Evolutionary conservation across 2,329 filamentous ascomycete genomes (phyloP).

Genomic region (Stenocarpella maydis): DNA sequence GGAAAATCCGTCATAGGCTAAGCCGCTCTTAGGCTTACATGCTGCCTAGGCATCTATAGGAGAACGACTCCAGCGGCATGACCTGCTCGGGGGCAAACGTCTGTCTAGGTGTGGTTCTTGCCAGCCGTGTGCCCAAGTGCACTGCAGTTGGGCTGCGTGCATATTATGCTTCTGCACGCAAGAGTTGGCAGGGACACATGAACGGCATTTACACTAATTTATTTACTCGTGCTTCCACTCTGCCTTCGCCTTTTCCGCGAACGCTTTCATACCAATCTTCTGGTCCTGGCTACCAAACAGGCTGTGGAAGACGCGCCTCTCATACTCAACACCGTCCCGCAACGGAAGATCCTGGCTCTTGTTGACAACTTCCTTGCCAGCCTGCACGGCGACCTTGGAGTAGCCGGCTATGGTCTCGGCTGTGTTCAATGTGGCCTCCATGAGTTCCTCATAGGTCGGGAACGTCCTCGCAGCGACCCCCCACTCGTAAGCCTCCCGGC

Average conservation of each 20-base stretch:
- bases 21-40: neutral
- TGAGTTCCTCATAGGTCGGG: constrained; percentile 79
- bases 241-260: constrained; percentile 92
- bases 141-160: no score
- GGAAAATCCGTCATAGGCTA: no score
- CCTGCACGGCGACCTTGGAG: constrained; percentile 86
- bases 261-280: constrained; percentile 96
- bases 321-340: constrained; percentile 91
- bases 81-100: neutral
- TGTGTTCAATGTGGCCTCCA: constrained; percentile 81
- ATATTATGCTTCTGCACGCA: neutral
- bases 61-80: neutral
- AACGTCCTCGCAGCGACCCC: constrained; percentile 87
- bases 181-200: neutral
- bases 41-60: neutral
- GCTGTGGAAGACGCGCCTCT: constrained; percentile 90
- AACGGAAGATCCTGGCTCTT: constrained; percentile 94
- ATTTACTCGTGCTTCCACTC: constrained; percentile 83
- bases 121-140: neutral
- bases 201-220: neutral
- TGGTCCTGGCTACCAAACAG: constrained; percentile 95
- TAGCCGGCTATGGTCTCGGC: constrained; percentile 90
- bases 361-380: constrained; percentile 97
- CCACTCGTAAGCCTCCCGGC: constrained; percentile 87
- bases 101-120: neutral